phyloP scores from a whole-genome alignment of 345 rosid species.

The Nasturtium officinale region DNA sequence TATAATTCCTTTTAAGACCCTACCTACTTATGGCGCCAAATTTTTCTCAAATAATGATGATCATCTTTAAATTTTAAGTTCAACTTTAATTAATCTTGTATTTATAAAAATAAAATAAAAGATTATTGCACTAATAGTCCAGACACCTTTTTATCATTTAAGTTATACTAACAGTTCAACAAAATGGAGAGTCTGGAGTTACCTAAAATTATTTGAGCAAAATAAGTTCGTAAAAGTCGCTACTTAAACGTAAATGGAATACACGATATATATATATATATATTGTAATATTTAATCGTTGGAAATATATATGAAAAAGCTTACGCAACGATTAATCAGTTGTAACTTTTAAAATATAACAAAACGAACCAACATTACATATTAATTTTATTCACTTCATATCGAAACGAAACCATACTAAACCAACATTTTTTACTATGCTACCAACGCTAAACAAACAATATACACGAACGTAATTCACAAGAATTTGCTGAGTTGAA shows the following conservation, averaged over 20 bases:
- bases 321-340: neutral
- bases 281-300: too few species aligned
- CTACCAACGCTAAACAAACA: neutral
- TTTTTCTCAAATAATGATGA: neutral
- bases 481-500: neutral
- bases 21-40: conserved; percentile 30
- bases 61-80: neutral
- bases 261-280: neutral
- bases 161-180: neutral
- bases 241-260: neutral
- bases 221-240: neutral
- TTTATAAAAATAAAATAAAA: neutral
- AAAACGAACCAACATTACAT: neutral
- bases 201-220: neutral
- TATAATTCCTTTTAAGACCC: conserved; percentile 33
- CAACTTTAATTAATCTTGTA: neutral
- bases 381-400: neutral
- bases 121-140: neutral
- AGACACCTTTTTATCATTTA: neutral
- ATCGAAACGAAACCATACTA: neutral
- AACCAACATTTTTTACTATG: conserved; percentile 2
- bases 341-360: too few species aligned
- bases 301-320: neutral
- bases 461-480: neutral
- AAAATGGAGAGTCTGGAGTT: neutral